These are phyloP conservation scores for Mycena vitilis DNA, from an alignment of 768 basidiomycete species.

Conservation along the genomic window DNA sequence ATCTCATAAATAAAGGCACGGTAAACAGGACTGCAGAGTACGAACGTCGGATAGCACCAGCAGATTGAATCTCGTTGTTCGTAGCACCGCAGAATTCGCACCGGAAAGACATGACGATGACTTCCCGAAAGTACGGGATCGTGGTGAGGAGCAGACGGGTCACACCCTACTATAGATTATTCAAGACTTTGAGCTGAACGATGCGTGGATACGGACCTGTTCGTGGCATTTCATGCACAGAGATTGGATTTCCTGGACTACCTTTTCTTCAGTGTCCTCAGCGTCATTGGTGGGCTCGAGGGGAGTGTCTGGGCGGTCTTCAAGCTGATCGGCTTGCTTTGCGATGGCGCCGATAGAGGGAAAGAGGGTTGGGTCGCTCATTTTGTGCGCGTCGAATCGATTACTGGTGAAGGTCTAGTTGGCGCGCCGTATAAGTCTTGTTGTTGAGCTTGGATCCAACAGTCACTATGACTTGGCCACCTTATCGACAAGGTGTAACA, in stretches of 20 bases:
- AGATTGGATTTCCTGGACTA: conserved; percentile 87
- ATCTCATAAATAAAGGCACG: not conserved
- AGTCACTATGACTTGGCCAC: not conserved
- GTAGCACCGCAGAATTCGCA: conserved; percentile 91
- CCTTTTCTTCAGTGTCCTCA: conserved; percentile 71
- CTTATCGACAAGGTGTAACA: not conserved
- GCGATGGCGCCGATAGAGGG: conserved; percentile 67
- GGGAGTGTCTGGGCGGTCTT: conserved; percentile 50
- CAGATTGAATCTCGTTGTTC: conserved; percentile 96
- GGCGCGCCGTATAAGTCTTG: conserved; percentile 11
- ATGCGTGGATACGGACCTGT: conserved; percentile 67
- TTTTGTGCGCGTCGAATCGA: not conserved
- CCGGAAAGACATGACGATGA: conserved; percentile 96
- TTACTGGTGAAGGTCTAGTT: not conserved
- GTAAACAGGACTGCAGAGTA: conserved; percentile 20
- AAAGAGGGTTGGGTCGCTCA: conserved; percentile 53
- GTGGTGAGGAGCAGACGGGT: conserved; percentile 91
- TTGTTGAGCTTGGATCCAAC: not conserved
- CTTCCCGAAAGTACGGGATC: conserved; percentile 95
- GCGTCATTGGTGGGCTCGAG: conserved; percentile 58
- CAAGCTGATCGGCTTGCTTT: conserved; percentile 53
- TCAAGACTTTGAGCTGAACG: conserved; percentile 34
- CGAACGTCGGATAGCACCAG: conserved; percentile 86
- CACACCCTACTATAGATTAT: conserved; percentile 68
- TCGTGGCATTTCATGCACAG: conserved; percentile 95